Conservation (phyloP, 352 stramenopile genomes). For the Pseudoperonospora humuli region DNA sequence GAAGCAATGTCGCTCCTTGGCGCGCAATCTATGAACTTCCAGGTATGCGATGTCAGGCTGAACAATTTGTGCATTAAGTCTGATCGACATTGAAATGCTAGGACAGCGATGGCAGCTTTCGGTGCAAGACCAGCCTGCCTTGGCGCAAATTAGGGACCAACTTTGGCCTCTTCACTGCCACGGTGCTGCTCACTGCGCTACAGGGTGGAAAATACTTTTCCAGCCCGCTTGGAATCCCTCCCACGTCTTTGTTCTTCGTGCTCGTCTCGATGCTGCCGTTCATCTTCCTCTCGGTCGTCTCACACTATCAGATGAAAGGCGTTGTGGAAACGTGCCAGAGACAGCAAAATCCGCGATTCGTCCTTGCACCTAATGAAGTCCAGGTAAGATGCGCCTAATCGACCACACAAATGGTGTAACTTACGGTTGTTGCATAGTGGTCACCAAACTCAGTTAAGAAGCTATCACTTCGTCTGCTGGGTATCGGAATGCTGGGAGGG, state of each 20-base stretch:
- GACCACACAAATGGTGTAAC: too few relatives aligned
- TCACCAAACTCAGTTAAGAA: constrained; percentile 41
- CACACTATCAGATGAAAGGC: constrained; percentile 46
- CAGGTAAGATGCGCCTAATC: too few relatives aligned
- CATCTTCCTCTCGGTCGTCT: constrained; percentile 66
- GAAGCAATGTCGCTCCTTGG: constrained; percentile 27
- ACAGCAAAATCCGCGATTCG: constrained; percentile 34
- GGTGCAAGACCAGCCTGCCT: constrained; percentile 30
- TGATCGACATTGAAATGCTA: constrained; percentile 1
- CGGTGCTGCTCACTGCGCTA: constrained; percentile 83
- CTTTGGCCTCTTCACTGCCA: constrained; percentile 66
- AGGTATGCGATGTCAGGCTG: constrained; percentile 6
- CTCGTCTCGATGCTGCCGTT: constrained; percentile 40
- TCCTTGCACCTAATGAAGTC: constrained; percentile 32
- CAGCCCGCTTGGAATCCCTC: constrained; percentile 84
- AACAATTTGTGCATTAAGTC: not conserved
- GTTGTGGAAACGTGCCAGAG: constrained; percentile 27
- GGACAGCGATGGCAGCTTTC: constrained; percentile 21
- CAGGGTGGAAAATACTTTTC: constrained; percentile 82
- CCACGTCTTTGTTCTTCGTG: constrained; percentile 80
- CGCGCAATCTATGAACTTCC: constrained; percentile 20
- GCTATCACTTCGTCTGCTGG: constrained; percentile 75
- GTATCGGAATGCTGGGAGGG: constrained; percentile 86
- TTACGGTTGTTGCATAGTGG: constrained; percentile 17
- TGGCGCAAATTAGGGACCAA: constrained; percentile 64